A percentile compares a stretch with the other conserved stretches of the same genome.
Evolutionary conservation across 1,139 yeast genomes (phyloP).

Genomic region (Tardiomyces digboiensis): DNA sequence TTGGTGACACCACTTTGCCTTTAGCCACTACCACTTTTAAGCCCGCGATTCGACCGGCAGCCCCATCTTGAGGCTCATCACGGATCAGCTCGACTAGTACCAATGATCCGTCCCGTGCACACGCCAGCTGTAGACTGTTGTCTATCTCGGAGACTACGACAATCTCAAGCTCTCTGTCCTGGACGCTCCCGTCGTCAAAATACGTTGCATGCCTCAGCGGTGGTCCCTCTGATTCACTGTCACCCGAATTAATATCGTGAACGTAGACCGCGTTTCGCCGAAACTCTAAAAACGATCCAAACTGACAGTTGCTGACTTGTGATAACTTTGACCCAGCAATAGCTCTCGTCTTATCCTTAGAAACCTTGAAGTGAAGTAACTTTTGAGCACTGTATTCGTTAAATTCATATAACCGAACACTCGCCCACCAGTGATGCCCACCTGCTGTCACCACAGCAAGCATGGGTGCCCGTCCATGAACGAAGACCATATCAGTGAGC

Average conservation of each 20-base stretch:
- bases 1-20: neutral
- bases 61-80: neutral
- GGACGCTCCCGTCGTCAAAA: neutral
- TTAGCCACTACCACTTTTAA: neutral
- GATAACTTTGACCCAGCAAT: neutral
- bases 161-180: neutral
- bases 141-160: neutral
- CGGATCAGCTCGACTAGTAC: neutral
- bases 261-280: neutral
- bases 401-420: neutral
- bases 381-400: neutral
- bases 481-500: neutral
- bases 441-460: neutral
- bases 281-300: neutral
- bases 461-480: neutral
- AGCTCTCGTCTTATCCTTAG: neutral
- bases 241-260: neutral
- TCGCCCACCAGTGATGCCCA: neutral
- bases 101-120: neutral
- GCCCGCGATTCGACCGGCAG: neutral
- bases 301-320: neutral
- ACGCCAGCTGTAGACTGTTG: neutral
- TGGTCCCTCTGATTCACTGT: neutral
- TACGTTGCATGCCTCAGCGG: neutral
- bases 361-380: neutral